Base-by-base conservation (phyloP, 2,329 filamentous ascomycete species). In the Scopulariopsis brevicaulis region DNA sequence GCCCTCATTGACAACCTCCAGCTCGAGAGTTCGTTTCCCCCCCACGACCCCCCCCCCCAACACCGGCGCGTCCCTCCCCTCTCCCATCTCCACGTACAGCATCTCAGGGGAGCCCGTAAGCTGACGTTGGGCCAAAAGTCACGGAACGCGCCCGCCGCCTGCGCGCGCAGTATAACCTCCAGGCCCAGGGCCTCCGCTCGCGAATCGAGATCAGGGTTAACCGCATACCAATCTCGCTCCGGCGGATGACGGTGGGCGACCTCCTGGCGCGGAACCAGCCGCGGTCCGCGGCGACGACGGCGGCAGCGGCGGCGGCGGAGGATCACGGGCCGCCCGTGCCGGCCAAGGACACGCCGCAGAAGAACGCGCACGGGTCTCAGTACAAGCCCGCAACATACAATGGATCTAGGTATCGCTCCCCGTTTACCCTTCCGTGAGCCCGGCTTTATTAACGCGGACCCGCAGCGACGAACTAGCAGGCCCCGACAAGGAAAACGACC, bases 201-300 rank as follows among this genome's bases (percentile, higher is more conserved):
- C 86, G 93, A 61, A 86, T 99, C 56, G 92, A 96, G 71, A 88
- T 96, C 74, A 89, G 94, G 72, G 82, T 97, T 70, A 96, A 96
- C 69, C 86, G 94, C 57, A 94, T 97, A 56, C 94, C 94, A 8
- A 81, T 84, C 64, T 80, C 85, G 18, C 74, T 96, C 62, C 85
- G 93, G 60, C 89, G 87, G 66, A 79, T 84, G 61, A 95, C 83
- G 59, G 93, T 99, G 79, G 84, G 85, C 58, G 92, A 96, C 52
- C 77, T 97, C 10, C 69, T 92, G 14, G 67, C 72, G 54, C 82
- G 76, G 63, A 74, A 74, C 63, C 60, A 71, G 46, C 46, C 28
- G 28, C 28, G 28, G 28, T 8, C 28, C 28, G 28, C 28, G 28
- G 46, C 46, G 20, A n/a, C 72, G 76, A 34, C 71, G 78, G 58